phyloP scores from a whole-genome alignment of 2,329 filamentous ascomycete genomes.

The Fusarium decemcellulare region DNA sequence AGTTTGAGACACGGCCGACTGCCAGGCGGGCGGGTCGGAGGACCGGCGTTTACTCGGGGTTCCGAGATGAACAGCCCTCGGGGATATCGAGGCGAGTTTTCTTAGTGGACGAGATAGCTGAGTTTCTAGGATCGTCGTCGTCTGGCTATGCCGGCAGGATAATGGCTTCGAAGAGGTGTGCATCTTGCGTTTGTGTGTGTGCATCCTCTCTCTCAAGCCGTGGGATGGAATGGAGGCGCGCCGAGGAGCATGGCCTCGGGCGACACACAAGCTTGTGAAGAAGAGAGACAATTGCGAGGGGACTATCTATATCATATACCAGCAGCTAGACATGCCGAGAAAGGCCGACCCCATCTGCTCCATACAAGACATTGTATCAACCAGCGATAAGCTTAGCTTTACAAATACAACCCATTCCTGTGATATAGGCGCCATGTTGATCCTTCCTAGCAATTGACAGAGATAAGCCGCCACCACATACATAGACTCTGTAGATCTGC shows the following conservation, averaged over 20 bases:
- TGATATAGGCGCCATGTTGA: too few relatives aligned
- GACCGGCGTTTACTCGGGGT: slow-evolving; percentile 32
- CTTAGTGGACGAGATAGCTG: not conserved
- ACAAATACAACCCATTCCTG: too few relatives aligned
- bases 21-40: not conserved
- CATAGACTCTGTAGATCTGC: not conserved
- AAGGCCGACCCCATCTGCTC: not conserved
- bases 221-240: not conserved
- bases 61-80: slow-evolving; percentile 27
- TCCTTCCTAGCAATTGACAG: too few relatives aligned
- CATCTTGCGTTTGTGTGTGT: not conserved
- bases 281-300: slow-evolving; percentile 4
- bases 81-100: slow-evolving; percentile 28
- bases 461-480: not conserved
- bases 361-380: too few relatives aligned
- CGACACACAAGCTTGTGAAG: slow-evolving; percentile 7
- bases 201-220: not conserved
- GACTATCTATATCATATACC: not conserved
- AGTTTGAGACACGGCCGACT: not conserved
- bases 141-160: slow-evolving; percentile 16
- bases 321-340: slow-evolving; percentile 16
- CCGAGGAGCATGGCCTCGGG: slow-evolving; percentile 3
- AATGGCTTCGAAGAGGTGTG: slow-evolving; percentile 24
- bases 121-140: slow-evolving; percentile 2
- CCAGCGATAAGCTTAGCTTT: too few relatives aligned